Evolutionary conservation across 306 rosid genomes (phyloP).

Genomic region (Quillaja saponaria): DNA sequence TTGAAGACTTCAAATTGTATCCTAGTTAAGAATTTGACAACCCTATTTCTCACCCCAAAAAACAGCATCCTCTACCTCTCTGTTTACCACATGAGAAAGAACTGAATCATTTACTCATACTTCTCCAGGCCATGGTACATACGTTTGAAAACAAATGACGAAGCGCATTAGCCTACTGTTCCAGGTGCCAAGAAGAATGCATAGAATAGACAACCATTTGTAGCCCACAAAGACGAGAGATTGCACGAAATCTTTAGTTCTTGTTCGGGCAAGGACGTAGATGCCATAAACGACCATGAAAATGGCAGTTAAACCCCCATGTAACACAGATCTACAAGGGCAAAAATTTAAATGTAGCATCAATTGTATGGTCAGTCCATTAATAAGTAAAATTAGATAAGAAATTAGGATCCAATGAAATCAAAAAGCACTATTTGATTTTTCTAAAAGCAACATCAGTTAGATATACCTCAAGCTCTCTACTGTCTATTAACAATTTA

Average conservation of each 20-base stretch:
- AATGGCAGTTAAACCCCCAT: slow-evolving; percentile 35
- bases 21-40: too few relatives aligned
- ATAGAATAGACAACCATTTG: slow-evolving; percentile 31
- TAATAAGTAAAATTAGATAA: too few relatives aligned
- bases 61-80: too few relatives aligned
- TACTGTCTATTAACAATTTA: too few relatives aligned
- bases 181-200: slow-evolving; percentile 30
- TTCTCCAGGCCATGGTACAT: neutral
- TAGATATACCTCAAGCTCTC: too few relatives aligned
- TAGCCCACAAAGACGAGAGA: slow-evolving; percentile 24
- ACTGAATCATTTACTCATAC: neutral
- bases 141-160: neutral
- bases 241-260: neutral
- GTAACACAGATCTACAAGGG: slow-evolving; percentile 26
- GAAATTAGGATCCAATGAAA: too few relatives aligned
- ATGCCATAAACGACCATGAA: slow-evolving; percentile 36
- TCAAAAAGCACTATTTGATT: too few relatives aligned
- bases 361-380: too few relatives aligned
- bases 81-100: neutral
- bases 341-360: too few relatives aligned
- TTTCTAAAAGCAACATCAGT: too few relatives aligned
- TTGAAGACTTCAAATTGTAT: too few relatives aligned
- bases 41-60: too few relatives aligned
- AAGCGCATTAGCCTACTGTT: slow-evolving; percentile 11
- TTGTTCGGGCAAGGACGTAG: slow-evolving; percentile 21